phyloP scores from a whole-genome alignment of 352 stramenopile species.

The Pythium aristosporum region DNA sequence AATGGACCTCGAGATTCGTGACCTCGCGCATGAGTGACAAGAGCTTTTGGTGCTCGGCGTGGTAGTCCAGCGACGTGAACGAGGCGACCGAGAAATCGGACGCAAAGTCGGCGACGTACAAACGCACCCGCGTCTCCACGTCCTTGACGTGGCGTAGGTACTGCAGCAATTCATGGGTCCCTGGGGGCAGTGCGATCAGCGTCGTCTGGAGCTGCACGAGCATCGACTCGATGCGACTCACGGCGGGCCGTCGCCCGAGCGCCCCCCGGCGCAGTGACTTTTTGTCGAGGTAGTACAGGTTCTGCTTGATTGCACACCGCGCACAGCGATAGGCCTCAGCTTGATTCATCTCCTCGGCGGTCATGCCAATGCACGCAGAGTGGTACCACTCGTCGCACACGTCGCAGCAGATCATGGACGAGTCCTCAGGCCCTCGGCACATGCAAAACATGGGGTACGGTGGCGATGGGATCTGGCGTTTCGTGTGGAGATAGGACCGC shows the following conservation, averaged over 20 bases:
- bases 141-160: slow-evolving; percentile 53
- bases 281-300: slow-evolving; percentile 71
- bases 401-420: slow-evolving; percentile 88
- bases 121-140: slow-evolving; percentile 36
- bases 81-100: slow-evolving; percentile 46
- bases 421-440: slow-evolving; percentile 58
- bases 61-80: slow-evolving; percentile 50
- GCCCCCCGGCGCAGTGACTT: slow-evolving; percentile 46
- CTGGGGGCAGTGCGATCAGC: slow-evolving; percentile 52
- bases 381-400: slow-evolving; percentile 90
- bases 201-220: slow-evolving; percentile 53
- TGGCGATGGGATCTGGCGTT: slow-evolving; percentile 6
- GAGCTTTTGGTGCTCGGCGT: slow-evolving; percentile 34
- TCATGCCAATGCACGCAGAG: slow-evolving; percentile 63
- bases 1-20: slow-evolving; percentile 52
- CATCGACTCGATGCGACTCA: slow-evolving; percentile 52
- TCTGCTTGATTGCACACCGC: slow-evolving; percentile 60
- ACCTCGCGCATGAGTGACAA: slow-evolving; percentile 56
- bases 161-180: slow-evolving; percentile 45
- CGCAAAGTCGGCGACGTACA: slow-evolving; percentile 46
- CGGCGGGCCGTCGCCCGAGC: slow-evolving; percentile 46
- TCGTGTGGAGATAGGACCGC: slow-evolving; percentile 11
- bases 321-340: slow-evolving; percentile 75
- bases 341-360: slow-evolving; percentile 45
- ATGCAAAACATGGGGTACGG: slow-evolving; percentile 57